These are phyloP conservation scores for Forsythia viridissima DNA, from an alignment of 257 asterid genomes.

Conservation along the genomic window DNA sequence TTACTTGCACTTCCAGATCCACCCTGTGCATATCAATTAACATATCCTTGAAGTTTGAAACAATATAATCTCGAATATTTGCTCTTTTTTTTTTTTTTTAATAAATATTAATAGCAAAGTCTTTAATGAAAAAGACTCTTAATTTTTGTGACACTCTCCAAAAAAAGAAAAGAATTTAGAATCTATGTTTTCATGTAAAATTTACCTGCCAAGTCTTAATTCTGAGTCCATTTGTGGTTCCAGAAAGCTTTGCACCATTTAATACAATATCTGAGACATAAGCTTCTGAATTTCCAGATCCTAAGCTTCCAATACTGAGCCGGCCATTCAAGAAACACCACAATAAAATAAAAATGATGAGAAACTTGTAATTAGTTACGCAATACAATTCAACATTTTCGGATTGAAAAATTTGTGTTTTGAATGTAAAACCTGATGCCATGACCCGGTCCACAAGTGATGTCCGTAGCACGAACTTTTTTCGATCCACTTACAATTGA, in stretches of 20 bases:
- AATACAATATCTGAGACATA: slow-evolving; percentile 64
- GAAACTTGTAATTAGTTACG: neutral
- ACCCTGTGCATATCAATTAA: slow-evolving; percentile 43
- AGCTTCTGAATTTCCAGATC: slow-evolving; percentile 54
- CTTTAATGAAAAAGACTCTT: no score
- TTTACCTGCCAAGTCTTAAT: slow-evolving; percentile 91
- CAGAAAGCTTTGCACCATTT: slow-evolving; percentile 62
- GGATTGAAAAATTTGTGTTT: neutral
- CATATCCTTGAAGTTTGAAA: no score
- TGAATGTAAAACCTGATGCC: slow-evolving; percentile 67
- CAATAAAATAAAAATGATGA: neutral
- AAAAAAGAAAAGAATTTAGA: no score
- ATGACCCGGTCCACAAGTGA: slow-evolving; percentile 93
- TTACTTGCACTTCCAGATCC: slow-evolving; percentile 84
- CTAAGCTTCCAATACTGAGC: slow-evolving; percentile 66
- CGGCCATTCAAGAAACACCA: neutral
- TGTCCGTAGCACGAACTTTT: slow-evolving; percentile 40
- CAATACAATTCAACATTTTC: neutral
- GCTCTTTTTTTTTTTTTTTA: no score
- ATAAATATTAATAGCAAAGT: no score
- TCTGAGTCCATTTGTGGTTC: slow-evolving; percentile 75
- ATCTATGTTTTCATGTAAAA: neutral
- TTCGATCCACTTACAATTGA: slow-evolving; percentile 70
- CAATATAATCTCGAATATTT: no score
- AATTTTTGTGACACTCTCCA: no score